Conservation (phyloP, 1,139 yeast genomes). For the Yamadazyma aaseri region DNA sequence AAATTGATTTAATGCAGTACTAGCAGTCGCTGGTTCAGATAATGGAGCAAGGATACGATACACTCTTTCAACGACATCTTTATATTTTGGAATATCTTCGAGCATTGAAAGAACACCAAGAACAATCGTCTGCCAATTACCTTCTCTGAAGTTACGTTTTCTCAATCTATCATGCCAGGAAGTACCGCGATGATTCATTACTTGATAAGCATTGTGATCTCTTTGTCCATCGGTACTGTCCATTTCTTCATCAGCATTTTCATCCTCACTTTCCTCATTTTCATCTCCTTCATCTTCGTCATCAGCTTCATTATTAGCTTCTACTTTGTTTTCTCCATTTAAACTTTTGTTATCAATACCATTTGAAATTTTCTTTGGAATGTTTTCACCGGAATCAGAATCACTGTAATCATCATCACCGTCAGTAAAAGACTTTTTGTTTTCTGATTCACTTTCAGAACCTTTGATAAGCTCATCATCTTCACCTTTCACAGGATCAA, state of each 20-base stretch:
- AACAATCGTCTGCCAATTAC: slow-evolving; percentile 79
- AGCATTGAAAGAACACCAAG: slow-evolving; percentile 69
- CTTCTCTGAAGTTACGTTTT: slow-evolving; percentile 75
- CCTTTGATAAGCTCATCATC: slow-evolving; percentile 23
- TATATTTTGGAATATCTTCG: slow-evolving; percentile 57
- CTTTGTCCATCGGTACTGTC: slow-evolving; percentile 19
- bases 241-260: slow-evolving; percentile 13
- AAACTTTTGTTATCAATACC: not conserved
- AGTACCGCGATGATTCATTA: slow-evolving; percentile 58
- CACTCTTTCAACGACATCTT: slow-evolving; percentile 43
- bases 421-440: slow-evolving; percentile 19
- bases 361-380: not conserved
- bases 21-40: slow-evolving; percentile 47
- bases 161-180: slow-evolving; percentile 79
- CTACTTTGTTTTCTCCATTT: slow-evolving; percentile 13
- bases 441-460: slow-evolving; percentile 23
- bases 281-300: slow-evolving; percentile 24
- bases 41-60: slow-evolving; percentile 58
- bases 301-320: slow-evolving; percentile 25
- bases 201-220: slow-evolving; percentile 53
- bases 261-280: slow-evolving; percentile 28
- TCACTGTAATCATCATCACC: slow-evolving; percentile 22
- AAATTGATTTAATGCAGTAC: slow-evolving; percentile 51
- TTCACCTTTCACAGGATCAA: slow-evolving; percentile 18
- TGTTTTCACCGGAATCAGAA: slow-evolving; percentile 10